Percentiles rank a stretch among this genome's conserved stretches.
phyloP scores from a whole-genome alignment of 805 yeast genomes.

The Suhomyces canberraensis region DNA sequence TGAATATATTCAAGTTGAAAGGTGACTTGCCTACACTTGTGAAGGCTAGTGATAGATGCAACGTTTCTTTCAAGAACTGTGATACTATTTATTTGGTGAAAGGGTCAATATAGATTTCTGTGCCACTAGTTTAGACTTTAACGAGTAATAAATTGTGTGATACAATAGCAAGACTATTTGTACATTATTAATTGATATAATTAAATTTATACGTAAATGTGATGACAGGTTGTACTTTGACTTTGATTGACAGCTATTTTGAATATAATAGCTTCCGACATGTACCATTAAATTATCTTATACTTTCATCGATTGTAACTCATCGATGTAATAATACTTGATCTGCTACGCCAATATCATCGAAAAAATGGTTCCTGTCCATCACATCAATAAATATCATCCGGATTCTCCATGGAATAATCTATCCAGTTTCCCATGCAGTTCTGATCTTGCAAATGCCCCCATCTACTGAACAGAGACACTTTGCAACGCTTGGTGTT shows the following conservation, averaged over 20 bases:
- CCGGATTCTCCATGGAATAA: slow-evolving; percentile 24
- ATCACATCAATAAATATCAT: slow-evolving; percentile 5
- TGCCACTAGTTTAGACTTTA: no score
- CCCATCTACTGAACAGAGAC: slow-evolving; percentile 55
- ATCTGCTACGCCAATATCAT: no score
- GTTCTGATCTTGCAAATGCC: slow-evolving; percentile 59
- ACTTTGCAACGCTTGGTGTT: slow-evolving; percentile 45
- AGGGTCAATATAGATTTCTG: slow-evolving; percentile 19
- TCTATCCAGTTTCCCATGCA: slow-evolving; percentile 73
- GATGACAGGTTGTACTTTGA: no score
- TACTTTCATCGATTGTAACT: no score
- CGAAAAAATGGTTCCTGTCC: no score
- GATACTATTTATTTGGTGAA: slow-evolving; percentile 52
- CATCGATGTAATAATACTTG: no score
- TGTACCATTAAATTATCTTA: no score
- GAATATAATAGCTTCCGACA: no score
- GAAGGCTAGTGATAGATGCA: slow-evolving; percentile 35
- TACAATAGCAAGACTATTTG: no score
- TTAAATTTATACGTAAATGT: background rate
- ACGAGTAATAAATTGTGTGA: no score
- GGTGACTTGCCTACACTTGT: slow-evolving; percentile 28
- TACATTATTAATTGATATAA: no score
- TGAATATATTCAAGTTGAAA: slow-evolving; percentile 44
- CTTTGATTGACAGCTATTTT: no score
- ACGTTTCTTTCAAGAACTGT: slow-evolving; percentile 42